Evolutionary conservation across 345 rosid genomes (phyloP), one percentile per base, ranked within the genome.

Genomic region (Gossypium stocksii): DNA sequence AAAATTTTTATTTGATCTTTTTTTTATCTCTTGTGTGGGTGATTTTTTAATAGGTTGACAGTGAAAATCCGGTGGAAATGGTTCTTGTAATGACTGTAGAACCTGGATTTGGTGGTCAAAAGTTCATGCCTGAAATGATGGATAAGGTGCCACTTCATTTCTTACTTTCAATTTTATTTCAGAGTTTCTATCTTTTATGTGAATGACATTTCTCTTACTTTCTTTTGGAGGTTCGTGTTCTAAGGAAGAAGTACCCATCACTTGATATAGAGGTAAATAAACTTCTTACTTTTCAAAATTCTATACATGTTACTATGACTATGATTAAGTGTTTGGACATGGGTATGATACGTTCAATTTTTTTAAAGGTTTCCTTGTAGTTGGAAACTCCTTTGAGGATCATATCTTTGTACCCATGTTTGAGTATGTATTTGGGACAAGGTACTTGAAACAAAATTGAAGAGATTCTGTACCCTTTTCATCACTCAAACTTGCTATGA

Each of bases 31-130:
- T 45, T 52, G 22, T 71, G 17, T 7, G 49, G 27, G 17, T 15
- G 34, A 9, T 38, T 64, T 3, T 63, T 25, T 52, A 70, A 19
- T 79, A 94, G 98, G 84, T 92, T 23, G 93, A 92, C 68, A 85
- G 86, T 66, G 81, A 82, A 85, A 78, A 82, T 83, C 91, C 90
- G 1, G 97, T 95, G 48, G 97, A 93, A 77, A 85, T 92, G 94
- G 99, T 94, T 77, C 99, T 93, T 77, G 93, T 94, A 71, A 92
- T 94, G 97, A 92, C 97, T 7, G 94, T 92, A 15, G 97, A 92
- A 76, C 72, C 72, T 27, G 97, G 97, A 68, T 92, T 92, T 79
- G 97, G 97, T 13, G 98, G 97, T 53, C 97, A 92, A 76, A 92
- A 91, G 82, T 94, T 94, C 86, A 94, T 94, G 95, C 93, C 89